Evolutionary conservation across 2,329 filamentous ascomycete species (phyloP).

Genomic region (Penicillium sp.): DNA sequence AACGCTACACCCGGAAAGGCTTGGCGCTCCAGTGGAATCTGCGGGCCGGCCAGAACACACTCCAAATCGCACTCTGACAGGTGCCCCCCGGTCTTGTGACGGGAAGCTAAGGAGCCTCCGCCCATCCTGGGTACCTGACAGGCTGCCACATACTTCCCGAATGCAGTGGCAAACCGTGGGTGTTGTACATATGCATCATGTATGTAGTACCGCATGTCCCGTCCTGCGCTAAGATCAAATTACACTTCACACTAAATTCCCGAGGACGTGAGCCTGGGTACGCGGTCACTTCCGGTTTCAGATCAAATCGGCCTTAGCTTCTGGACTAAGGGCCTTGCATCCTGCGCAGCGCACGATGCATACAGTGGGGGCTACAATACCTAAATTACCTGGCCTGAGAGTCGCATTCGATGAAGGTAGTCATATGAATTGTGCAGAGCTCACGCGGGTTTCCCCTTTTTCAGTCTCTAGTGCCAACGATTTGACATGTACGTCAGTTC

Average conservation of each 20-base stretch:
- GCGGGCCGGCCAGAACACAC: constrained; percentile 4
- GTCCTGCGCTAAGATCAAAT: not conserved
- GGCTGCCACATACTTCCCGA: no score
- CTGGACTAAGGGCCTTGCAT: constrained; percentile 5
- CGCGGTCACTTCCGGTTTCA: constrained; percentile 3
- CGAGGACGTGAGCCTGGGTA: constrained; percentile 11
- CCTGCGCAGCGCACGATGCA: not conserved
- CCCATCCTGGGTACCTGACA: not conserved
- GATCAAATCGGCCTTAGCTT: constrained; percentile 7
- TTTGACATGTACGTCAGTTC: no score
- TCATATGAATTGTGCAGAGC: no score
- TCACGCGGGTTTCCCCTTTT: no score
- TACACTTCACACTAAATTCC: constrained; percentile 11
- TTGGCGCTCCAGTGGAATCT: constrained; percentile 2
- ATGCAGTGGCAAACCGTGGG: no score
- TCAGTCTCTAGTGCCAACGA: no score
- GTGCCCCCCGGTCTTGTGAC: not conserved
- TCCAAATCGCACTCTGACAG: not conserved
- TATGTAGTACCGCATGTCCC: no score
- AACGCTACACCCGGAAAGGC: constrained; percentile 5
- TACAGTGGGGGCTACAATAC: not conserved
- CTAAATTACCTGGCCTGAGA: no score
- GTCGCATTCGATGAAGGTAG: no score
- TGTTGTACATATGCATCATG: no score
- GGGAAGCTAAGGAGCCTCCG: no score